Base-by-base conservation (phyloP, 2,329 filamentous ascomycete genomes). In the Macrophomina pseudophaseolina region DNA sequence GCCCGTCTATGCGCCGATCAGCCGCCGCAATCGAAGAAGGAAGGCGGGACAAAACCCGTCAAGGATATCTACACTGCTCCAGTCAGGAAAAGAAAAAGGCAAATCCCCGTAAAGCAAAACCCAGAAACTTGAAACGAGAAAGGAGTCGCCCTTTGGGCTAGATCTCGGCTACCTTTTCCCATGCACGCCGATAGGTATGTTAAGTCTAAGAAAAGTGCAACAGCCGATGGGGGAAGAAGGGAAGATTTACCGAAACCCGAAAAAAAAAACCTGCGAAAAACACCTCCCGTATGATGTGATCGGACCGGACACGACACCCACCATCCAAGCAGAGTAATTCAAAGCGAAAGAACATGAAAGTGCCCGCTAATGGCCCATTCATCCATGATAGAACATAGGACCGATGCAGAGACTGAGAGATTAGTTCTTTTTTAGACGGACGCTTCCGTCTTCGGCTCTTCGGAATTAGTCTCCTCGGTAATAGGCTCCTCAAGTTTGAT, bases 401-500 rank as follows among this genome's bases (percentile, higher is more conserved):
- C 46, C 16, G 23, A 38, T 5, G 33, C 9, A 4, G n/a, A 32
- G 18, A 16, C 28, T 18, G n/a, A 38, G 46, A 35, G 12, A 35
- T 64, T 44, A 42, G 59, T 52, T 9, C 42, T 40, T 28, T 3
- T 71, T 44, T 70, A 71, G 23, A 49, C 69, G 2, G 72, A 71
- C 18, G 68, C 44, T 35, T 72, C 70, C 3, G 70, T 72, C 32
- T 18, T 69, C 12, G 70, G 44, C 14, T 69, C 68, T 33, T 73
- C 70, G 14, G 71, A 33, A 5, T 72, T 72, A 32, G 72, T 60
- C 40, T 66, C 66, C 2, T 75, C 72, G 12, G 30, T 23, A 35
- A 2, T 48, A 9, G 58, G n/a, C 18, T 49, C 32, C 30, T 62
- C 58, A 18, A 40, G 30, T 23, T 49, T 62, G 44, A 32, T 44